Evolutionary conservation across 140 eudicot species (phyloP).

Genomic region (Senecio squalidus): DNA sequence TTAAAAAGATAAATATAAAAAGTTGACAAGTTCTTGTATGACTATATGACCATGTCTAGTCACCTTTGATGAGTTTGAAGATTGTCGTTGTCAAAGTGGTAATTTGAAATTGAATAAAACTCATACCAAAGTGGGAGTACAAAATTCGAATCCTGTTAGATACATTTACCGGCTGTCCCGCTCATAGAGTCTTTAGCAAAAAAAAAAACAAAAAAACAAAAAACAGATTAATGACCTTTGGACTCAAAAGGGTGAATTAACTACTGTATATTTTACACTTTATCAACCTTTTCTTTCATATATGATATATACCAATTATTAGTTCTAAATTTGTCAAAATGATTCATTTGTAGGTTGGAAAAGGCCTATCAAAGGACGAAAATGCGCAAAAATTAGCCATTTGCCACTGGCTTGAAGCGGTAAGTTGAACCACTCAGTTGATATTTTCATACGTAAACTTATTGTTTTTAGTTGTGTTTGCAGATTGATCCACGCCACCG

Average conservation of each 20-base stretch:
- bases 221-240: too few species aligned
- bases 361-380: conserved; percentile 58
- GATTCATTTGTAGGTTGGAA: conserved; percentile 49
- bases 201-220: too few species aligned
- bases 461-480: too few species aligned
- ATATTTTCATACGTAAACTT: too few species aligned
- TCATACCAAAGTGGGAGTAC: too few species aligned
- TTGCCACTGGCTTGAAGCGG: conserved; percentile 83
- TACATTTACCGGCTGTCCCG: too few species aligned
- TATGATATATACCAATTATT: neutral
- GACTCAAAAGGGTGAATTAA: neutral
- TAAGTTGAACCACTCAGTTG: conserved; percentile 24
- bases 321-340: neutral
- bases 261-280: neutral
- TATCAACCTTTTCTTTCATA: conserved; percentile 5
- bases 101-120: too few species aligned
- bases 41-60: conserved; percentile 12
- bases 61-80: conserved; percentile 23
- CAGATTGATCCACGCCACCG: conserved; percentile 90
- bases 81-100: too few species aligned
- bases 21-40: conserved; percentile 25
- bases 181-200: too few species aligned
- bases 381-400: conserved; percentile 68
- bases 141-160: too few species aligned
- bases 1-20: neutral